phyloP scores from a whole-genome alignment of 495 filamentous ascomycete species.

The Copromyces sp. region DNA sequence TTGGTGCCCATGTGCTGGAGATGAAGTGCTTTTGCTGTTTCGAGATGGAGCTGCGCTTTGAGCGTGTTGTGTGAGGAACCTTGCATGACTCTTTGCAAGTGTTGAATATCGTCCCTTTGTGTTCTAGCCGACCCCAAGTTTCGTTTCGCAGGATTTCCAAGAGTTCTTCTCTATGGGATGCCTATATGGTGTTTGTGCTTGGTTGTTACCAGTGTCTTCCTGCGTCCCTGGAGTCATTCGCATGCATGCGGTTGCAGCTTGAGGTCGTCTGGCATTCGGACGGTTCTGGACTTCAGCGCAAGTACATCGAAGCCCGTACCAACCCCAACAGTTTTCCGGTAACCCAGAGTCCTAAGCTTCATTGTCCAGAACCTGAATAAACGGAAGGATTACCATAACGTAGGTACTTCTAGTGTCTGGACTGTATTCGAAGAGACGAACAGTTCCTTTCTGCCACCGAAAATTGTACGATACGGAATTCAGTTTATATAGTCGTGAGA shows the following conservation, averaged over 20 bases:
- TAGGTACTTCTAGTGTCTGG: not conserved
- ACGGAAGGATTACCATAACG: too few species aligned
- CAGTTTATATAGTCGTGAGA: too few species aligned
- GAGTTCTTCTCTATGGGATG: not conserved
- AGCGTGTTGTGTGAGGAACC: not conserved
- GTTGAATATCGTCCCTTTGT: not conserved
- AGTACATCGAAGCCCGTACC: not conserved
- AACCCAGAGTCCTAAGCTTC: too few species aligned
- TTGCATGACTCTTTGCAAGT: not conserved
- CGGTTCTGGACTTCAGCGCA: too few species aligned
- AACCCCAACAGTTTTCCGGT: too few species aligned
- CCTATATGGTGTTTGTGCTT: not conserved
- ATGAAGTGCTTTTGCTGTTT: accelerated
- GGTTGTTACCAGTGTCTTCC: not conserved
- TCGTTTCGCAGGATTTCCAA: not conserved
- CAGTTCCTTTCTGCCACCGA: not conserved
- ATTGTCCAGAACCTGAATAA: too few species aligned
- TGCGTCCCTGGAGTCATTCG: not conserved
- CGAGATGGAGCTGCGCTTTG: not conserved
- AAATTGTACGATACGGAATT: too few species aligned
- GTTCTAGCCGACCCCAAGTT: not conserved
- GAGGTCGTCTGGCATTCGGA: not conserved
- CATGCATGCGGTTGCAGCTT: not conserved
- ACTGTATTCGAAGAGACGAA: not conserved
- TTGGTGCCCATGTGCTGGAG: not conserved